Evolutionary conservation across 1,284 basidiomycete species (phyloP).

Genomic region (Lentinula novae-zelandiae): DNA sequence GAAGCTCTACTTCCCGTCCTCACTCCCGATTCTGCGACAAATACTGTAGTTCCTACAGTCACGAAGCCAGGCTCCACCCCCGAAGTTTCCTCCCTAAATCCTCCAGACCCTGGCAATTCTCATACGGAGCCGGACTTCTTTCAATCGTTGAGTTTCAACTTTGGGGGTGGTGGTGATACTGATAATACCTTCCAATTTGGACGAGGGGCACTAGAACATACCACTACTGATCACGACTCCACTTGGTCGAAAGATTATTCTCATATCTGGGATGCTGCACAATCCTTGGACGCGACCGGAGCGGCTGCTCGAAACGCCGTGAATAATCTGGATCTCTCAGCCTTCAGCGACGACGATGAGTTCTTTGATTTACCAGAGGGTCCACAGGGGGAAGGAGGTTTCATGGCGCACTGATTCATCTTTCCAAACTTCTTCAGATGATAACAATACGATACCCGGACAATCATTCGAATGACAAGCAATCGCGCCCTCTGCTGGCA

Average conservation of each 20-base stretch:
- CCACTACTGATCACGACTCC: neutral
- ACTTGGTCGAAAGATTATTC: neutral
- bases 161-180: neutral
- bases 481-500: too few species aligned
- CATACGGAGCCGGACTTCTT: neutral
- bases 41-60: too few species aligned
- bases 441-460: too few species aligned
- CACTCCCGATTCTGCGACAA: neutral
- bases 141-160: neutral
- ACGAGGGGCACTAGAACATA: neutral
- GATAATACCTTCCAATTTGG: neutral
- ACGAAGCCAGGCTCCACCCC: neutral
- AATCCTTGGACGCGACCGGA: neutral
- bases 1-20: neutral
- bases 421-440: neutral
- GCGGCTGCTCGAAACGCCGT: neutral
- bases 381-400: neutral
- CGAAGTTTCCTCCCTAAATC: neutral
- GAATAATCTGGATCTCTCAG: slow-evolving; percentile 1
- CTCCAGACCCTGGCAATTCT: neutral
- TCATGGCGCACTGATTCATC: neutral
- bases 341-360: neutral
- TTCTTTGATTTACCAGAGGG: slow-evolving; percentile 3
- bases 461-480: too few species aligned
- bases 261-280: neutral